Base-by-base conservation (phyloP, 495 filamentous ascomycete genomes). In the Aspergillus asperescens region DNA sequence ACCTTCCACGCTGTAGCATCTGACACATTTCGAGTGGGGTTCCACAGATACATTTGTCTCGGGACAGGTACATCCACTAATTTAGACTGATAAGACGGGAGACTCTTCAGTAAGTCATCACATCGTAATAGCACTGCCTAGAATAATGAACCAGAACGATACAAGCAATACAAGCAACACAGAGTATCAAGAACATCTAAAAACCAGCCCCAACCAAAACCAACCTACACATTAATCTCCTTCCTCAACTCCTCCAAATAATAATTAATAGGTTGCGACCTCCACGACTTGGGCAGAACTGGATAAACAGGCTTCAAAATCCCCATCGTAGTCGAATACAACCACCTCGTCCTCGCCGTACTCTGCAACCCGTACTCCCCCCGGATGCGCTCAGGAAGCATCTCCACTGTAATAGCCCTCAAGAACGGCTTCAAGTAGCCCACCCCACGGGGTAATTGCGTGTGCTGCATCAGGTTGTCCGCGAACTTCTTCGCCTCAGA, bases 311-410 rank as follows among this genome's bases (percentile, higher is more conserved):
- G 63, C 0, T 62, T 57, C 28, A 64, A 65, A 27, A 71, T 62
- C 6, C 70, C 65, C 68, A 74, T 72, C 43, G 61, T 62, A 1
- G 62, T 61, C 4, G 65, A 56, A 51, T 74, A 74, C 42, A 70
- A 48, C 10, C 59, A 48, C 7, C 71, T 56, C 3, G 70, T 73
- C 10, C 34, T 28, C 3, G 43, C 35, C 2, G 71, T 67, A 16
- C 68, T 73, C 16, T 62, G 60, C 27, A 73, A 44, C n/a, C 68
- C 71, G 35, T 74, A 74, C 6, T 58, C 65, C 32, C 72, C 71
- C 1, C 71, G 62, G 31, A 74, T 42, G 1, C 50, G 48, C 7
- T 63, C 70, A 27, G 71, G 71, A 3, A 74, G 60, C 70, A 74
- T 70, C 51, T 74, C 71, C n/a, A 71, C 61, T 10, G 67, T 73